Percentiles rank a stretch among this genome's conserved stretches.
Evolutionary conservation across 192 early-diverging fungal species (phyloP).

Genomic region (Pilaira anomala): DNA sequence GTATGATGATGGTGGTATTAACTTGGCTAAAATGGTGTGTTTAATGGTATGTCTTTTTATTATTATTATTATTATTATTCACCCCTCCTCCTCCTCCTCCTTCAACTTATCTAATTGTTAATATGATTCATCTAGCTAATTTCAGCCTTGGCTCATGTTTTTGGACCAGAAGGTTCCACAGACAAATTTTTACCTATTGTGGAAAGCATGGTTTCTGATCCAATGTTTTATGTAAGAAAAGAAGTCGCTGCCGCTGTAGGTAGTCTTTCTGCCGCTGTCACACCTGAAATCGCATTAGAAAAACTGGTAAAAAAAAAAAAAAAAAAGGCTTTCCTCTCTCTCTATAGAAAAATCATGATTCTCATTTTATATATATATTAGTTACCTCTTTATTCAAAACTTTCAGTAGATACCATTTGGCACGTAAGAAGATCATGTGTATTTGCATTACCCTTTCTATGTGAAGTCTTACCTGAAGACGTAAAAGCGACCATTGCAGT

Average conservation of each 20-base stretch:
- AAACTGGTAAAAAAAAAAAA: slow-evolving; percentile 32
- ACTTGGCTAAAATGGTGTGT: slow-evolving; percentile 40
- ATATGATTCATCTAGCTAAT: slow-evolving; percentile 40
- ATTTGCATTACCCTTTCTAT: slow-evolving; percentile 45
- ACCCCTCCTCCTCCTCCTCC: too few relatives aligned
- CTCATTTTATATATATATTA: not conserved
- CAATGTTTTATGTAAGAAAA: slow-evolving; percentile 58
- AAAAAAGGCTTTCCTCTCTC: too few relatives aligned
- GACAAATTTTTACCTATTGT: slow-evolving; percentile 47
- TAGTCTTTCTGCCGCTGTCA: slow-evolving; percentile 35
- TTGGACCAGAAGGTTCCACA: slow-evolving; percentile 47
- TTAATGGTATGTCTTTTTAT: slow-evolving; percentile 12
- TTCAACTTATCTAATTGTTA: not conserved
- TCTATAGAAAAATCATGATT: too few relatives aligned
- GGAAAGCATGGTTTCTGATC: slow-evolving; percentile 42
- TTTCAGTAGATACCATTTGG: slow-evolving; percentile 55
- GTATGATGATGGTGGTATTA: slow-evolving; percentile 31
- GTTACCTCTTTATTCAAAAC: slow-evolving; percentile 51
- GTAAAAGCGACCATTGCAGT: slow-evolving; percentile 40
- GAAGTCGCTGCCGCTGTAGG: slow-evolving; percentile 47
- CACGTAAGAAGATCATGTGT: slow-evolving; percentile 56
- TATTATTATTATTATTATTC: not conserved
- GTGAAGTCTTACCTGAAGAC: slow-evolving; percentile 45
- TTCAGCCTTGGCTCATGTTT: slow-evolving; percentile 41
- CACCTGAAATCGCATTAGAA: slow-evolving; percentile 27